phyloP scores from a whole-genome alignment of 805 yeast genomes.

The Zygotorulaspora chibaensis region DNA sequence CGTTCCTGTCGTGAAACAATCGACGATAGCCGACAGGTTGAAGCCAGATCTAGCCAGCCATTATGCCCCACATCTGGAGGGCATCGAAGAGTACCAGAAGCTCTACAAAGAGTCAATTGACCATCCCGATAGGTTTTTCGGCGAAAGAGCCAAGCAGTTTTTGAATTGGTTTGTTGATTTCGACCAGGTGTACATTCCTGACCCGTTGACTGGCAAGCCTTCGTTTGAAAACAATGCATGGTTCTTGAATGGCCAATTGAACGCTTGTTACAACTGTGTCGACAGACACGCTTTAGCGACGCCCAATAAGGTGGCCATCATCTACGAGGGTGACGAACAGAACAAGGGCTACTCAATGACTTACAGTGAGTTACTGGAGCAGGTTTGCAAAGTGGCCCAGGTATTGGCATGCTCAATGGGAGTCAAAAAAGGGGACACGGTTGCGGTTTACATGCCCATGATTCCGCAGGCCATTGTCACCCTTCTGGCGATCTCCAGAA shows the following conservation, averaged over 20 bases:
- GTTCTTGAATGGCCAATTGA: slow-evolving; percentile 76
- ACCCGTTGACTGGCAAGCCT: slow-evolving; percentile 35
- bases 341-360: slow-evolving; percentile 53
- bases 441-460: slow-evolving; percentile 85
- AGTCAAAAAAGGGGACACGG: slow-evolving; percentile 76
- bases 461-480: slow-evolving; percentile 74
- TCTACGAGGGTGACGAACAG: slow-evolving; percentile 80
- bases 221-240: slow-evolving; percentile 55
- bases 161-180: slow-evolving; percentile 80
- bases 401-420: slow-evolving; percentile 58
- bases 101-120: slow-evolving; percentile 71
- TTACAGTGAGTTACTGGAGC: slow-evolving; percentile 64
- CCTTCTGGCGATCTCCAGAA: slow-evolving; percentile 69
- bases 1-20: slow-evolving; percentile 23
- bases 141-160: slow-evolving; percentile 65
- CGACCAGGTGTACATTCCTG: slow-evolving; percentile 44
- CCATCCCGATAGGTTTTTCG: slow-evolving; percentile 78
- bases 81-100: slow-evolving; percentile 62
- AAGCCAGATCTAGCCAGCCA: slow-evolving; percentile 24
- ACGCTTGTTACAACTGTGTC: slow-evolving; percentile 76
- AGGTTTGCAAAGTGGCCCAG: slow-evolving; percentile 69
- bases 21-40: slow-evolving; percentile 22
- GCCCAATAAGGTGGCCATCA: slow-evolving; percentile 70
- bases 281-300: slow-evolving; percentile 72
- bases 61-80: slow-evolving; percentile 51